Conservation (phyloP, 169 alveolate species). For the Cryptosporidium meleagridis region DNA sequence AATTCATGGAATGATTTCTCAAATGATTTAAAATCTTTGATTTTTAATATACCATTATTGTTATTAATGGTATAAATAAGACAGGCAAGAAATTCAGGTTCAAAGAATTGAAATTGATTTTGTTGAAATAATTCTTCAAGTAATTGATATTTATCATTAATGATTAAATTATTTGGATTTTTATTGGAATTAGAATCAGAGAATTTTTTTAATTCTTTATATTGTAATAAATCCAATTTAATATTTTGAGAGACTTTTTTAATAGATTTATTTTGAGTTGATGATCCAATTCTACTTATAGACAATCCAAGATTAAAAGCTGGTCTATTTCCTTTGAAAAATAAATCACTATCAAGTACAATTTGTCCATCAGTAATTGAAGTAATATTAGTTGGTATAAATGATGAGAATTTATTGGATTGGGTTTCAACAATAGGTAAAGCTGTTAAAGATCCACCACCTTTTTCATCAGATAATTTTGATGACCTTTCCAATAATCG, state of each 20-base stretch:
- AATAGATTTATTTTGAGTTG: conserved; percentile 94
- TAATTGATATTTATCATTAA: conserved; percentile 3
- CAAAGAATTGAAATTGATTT: conserved; percentile 9
- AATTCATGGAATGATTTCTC: not conserved
- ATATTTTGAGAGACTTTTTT: conserved; percentile 77
- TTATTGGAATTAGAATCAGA: not conserved
- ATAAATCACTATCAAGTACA: conserved; percentile 95
- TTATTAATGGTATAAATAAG: conserved; percentile 1
- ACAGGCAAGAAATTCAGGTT: conserved; percentile 10
- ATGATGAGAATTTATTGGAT: conserved; percentile 98
- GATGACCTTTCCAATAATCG: conserved; percentile 97
- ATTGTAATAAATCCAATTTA: conserved; percentile 5
- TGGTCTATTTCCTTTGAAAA: conserved; percentile 98
- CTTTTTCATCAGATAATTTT: conserved; percentile 91
- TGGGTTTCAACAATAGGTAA: conserved; percentile 98
- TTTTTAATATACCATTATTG: too few species aligned
- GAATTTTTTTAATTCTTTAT: conserved; percentile 12
- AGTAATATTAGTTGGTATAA: conserved; percentile 98
- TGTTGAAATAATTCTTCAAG: conserved; percentile 25
- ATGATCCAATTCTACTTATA: conserved; percentile 96
- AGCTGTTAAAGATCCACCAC: conserved; percentile 97
- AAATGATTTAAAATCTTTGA: not conserved
- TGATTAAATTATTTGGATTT: not conserved
- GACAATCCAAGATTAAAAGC: conserved; percentile 98
- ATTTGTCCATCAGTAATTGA: conserved; percentile 98